A percentile compares a stretch with the other conserved stretches of the same genome.
These are phyloP conservation scores for Simplicillium sp. DNA, from an alignment of 2,329 filamentous ascomycete genomes.

Conservation along the genomic window DNA sequence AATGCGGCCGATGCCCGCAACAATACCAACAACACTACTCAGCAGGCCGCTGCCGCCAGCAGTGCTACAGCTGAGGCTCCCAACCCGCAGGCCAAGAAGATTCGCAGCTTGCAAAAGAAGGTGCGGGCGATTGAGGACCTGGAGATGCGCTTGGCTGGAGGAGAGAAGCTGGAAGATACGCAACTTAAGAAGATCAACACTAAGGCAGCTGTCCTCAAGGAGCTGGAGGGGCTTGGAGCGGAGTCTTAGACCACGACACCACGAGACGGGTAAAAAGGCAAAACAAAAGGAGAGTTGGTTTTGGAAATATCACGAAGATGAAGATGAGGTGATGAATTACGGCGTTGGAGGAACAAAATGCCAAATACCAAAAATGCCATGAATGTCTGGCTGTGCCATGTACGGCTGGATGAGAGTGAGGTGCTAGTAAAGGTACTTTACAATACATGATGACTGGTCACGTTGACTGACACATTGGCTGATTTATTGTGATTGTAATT, in stretches of 20 bases:
- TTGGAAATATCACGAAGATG: too few species aligned
- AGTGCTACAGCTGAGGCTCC: constrained; percentile 41
- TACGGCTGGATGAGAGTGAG: too few species aligned
- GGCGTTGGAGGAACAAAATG: too few species aligned
- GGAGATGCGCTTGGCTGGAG: constrained; percentile 89
- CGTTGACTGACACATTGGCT: too few species aligned
- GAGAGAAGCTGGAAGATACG: constrained; percentile 96
- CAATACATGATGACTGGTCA: too few species aligned
- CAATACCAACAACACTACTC: constrained; percentile 37
- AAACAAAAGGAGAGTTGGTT: too few species aligned
- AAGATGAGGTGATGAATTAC: too few species aligned
- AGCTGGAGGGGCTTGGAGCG: constrained; percentile 54
- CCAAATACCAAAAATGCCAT: too few species aligned
- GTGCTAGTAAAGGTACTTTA: too few species aligned
- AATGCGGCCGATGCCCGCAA: constrained; percentile 31
- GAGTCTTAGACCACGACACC: constrained; percentile 14
- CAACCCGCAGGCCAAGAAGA: constrained; percentile 85
- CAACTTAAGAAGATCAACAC: constrained; percentile 98
- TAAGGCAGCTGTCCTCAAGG: constrained; percentile 73
- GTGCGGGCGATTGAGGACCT: constrained; percentile 94
- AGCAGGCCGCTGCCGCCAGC: constrained; percentile 10
- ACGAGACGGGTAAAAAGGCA: neutral
- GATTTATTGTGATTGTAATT: too few species aligned
- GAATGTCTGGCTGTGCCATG: too few species aligned
- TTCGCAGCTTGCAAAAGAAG: constrained; percentile 90